Evolutionary conservation across 495 filamentous ascomycete species (phyloP).

Genomic region (Jackrogersella multiformis): DNA sequence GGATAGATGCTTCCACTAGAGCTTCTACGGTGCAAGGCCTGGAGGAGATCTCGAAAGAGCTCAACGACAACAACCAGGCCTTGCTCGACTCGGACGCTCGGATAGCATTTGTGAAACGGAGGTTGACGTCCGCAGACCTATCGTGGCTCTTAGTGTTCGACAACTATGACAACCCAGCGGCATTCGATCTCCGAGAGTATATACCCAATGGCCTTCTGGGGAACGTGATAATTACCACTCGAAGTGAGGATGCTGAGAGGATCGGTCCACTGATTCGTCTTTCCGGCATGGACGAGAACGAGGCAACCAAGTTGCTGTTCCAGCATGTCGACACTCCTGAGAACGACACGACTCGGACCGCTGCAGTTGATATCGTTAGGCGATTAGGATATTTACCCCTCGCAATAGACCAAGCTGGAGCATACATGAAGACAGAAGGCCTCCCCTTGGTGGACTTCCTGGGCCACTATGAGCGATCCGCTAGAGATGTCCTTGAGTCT

Average conservation of each 20-base stretch:
- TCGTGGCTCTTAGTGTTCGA: slow-evolving; percentile 2
- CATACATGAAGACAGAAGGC: background rate
- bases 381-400: slow-evolving; percentile 1
- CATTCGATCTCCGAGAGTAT: slow-evolving; percentile 7
- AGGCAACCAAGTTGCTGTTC: background rate
- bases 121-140: background rate
- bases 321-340: background rate
- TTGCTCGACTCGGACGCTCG: background rate
- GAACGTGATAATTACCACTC: background rate
- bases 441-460: background rate
- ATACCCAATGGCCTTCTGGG: slow-evolving; percentile 1
- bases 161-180: background rate
- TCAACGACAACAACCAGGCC: background rate
- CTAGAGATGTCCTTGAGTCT: background rate
- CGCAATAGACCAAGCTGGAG: background rate
- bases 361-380: background rate
- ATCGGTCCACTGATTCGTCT: background rate
- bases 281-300: background rate
- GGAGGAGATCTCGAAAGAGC: background rate
- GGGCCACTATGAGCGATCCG: background rate
- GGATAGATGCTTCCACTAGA: slow-evolving; percentile 3
- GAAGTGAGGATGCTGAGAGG: background rate
- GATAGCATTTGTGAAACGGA: background rate
- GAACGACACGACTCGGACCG: background rate
- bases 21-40: background rate